These are phyloP conservation scores for Saururus chinensis DNA, from an alignment of 164 flowering plant species.

Conservation along the genomic window DNA sequence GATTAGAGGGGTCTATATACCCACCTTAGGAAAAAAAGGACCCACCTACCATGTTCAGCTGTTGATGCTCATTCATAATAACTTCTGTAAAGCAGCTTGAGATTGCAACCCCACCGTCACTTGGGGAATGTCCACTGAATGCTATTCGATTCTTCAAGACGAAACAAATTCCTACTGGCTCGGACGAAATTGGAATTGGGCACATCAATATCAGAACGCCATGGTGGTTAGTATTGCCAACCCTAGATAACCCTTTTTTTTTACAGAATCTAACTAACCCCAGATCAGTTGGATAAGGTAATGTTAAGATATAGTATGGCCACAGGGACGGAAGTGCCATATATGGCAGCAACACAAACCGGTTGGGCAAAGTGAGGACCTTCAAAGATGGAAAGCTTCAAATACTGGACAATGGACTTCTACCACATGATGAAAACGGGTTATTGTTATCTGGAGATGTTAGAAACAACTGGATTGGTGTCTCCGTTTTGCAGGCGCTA, in stretches of 20 bases:
- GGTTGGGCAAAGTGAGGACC: constrained; percentile 20
- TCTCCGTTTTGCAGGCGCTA: constrained; percentile 31
- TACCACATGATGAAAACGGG: constrained; percentile 24
- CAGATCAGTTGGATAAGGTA: too few relatives aligned
- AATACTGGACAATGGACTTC: constrained; percentile 26
- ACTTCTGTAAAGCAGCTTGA: constrained; percentile 20
- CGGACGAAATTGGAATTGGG: constrained; percentile 18
- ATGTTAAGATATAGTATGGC: too few relatives aligned
- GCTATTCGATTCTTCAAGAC: constrained; percentile 29
- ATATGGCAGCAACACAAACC: constrained; percentile 28
- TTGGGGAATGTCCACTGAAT: constrained; percentile 33
- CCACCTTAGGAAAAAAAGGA: too few relatives aligned
- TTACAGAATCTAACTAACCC: too few relatives aligned
- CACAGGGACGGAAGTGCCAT: constrained; percentile 36
- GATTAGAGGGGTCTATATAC: too few relatives aligned
- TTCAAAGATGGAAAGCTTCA: constrained; percentile 34
- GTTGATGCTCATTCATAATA: not conserved
- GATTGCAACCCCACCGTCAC: constrained; percentile 23
- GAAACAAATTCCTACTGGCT: constrained; percentile 20
- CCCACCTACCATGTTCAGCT: too few relatives aligned
- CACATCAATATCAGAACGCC: constrained; percentile 28
- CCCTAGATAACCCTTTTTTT: too few relatives aligned
- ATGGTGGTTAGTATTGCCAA: constrained; percentile 28
- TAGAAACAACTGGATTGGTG: constrained; percentile 37
- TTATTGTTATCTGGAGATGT: constrained; percentile 29